A percentile compares a stretch with the other conserved stretches of the same genome.
These are phyloP conservation scores for Nakazawaea populi DNA, from an alignment of 805 yeast species.

Conservation along the genomic window DNA sequence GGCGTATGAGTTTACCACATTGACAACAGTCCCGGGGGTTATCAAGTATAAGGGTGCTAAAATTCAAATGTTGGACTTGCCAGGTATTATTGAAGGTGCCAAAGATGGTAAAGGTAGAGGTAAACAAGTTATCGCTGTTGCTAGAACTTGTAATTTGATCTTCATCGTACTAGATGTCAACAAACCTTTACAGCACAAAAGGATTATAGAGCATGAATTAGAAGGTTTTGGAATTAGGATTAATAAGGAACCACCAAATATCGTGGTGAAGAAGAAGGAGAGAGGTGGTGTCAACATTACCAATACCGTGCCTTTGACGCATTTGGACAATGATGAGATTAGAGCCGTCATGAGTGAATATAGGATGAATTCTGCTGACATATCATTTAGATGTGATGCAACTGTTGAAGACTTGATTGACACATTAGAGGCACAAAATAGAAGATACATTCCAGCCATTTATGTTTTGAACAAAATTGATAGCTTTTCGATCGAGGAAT, in stretches of 20 bases:
- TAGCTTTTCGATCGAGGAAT: slow-evolving; percentile 88
- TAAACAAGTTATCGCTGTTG: slow-evolving; percentile 96
- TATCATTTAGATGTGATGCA: slow-evolving; percentile 95
- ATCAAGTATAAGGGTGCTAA: slow-evolving; percentile 96
- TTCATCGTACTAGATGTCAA: slow-evolving; percentile 94
- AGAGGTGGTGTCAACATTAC: slow-evolving; percentile 95
- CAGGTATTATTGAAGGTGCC: slow-evolving; percentile 89
- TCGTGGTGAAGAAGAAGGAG: slow-evolving; percentile 85
- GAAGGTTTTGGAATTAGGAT: slow-evolving; percentile 97
- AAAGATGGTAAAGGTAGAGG: slow-evolving; percentile 91
- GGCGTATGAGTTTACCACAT: slow-evolving; percentile 94
- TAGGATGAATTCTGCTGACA: slow-evolving; percentile 91
- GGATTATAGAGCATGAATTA: slow-evolving; percentile 87
- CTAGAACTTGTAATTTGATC: slow-evolving; percentile 91
- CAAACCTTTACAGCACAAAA: slow-evolving; percentile 92
- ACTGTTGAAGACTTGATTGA: slow-evolving; percentile 96
- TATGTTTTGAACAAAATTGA: slow-evolving; percentile 95
- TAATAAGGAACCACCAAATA: slow-evolving; percentile 90
- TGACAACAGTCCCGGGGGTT: slow-evolving; percentile 96
- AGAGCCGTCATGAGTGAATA: slow-evolving; percentile 96
- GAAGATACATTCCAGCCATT: slow-evolving; percentile 93
- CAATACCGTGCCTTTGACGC: slow-evolving; percentile 87
- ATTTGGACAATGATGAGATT: slow-evolving; percentile 87
- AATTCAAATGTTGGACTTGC: slow-evolving; percentile 90
- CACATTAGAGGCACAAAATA: slow-evolving; percentile 80